phyloP scores from a whole-genome alignment of 164 flowering plant species.

The Kingdonia uniflora region DNA sequence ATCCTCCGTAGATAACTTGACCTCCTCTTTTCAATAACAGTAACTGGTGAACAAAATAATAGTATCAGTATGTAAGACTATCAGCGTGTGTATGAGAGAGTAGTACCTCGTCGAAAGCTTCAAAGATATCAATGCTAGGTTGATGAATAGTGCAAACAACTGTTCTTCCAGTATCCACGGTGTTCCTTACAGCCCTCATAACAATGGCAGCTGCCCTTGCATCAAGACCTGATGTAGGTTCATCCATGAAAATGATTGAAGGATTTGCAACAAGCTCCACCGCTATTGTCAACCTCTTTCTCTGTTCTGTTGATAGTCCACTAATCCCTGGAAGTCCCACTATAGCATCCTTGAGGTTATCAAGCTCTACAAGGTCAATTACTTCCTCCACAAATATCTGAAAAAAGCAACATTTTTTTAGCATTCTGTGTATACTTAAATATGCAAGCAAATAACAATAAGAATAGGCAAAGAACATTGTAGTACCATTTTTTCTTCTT shows the following conservation, averaged over 20 bases:
- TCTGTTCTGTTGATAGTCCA: slow-evolving; percentile 92
- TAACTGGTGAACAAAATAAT: slow-evolving; percentile 23
- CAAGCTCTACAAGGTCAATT: slow-evolving; percentile 89
- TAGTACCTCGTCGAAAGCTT: slow-evolving; percentile 91
- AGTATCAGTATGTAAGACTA: neutral
- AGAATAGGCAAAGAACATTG: neutral
- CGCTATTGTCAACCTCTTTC: slow-evolving; percentile 96
- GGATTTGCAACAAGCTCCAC: slow-evolving; percentile 99
- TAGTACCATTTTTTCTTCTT: slow-evolving; percentile 68
- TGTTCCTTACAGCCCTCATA: slow-evolving; percentile 97
- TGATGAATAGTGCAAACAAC: slow-evolving; percentile 99
- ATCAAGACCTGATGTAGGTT: slow-evolving; percentile 99
- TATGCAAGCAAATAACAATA: neutral
- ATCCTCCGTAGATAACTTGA: slow-evolving; percentile 77
- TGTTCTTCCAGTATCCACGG: slow-evolving; percentile 97
- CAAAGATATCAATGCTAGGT: slow-evolving; percentile 97
- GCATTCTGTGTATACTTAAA: neutral
- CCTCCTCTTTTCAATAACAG: too few species aligned
- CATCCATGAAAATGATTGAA: slow-evolving; percentile 99
- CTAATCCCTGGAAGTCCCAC: slow-evolving; percentile 96
- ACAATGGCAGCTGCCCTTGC: slow-evolving; percentile 99
- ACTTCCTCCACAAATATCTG: slow-evolving; percentile 91
- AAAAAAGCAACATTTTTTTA: neutral
- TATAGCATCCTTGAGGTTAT: slow-evolving; percentile 70
- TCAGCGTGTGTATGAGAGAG: neutral